These are phyloP conservation scores for Forsythia viridissima DNA, from an alignment of 257 asterid genomes.

Conservation along the genomic window DNA sequence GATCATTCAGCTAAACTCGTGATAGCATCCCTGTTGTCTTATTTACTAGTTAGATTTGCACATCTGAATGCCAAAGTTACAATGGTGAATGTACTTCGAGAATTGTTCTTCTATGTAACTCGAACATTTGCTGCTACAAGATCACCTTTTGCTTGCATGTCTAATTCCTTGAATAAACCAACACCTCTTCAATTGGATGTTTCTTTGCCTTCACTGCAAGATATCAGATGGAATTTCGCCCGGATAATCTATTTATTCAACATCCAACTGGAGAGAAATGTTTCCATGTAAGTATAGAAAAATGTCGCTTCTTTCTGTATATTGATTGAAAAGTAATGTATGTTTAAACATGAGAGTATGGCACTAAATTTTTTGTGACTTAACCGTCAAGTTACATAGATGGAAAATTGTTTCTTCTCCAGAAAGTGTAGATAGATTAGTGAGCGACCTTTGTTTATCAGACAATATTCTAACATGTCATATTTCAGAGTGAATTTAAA, in stretches of 20 bases:
- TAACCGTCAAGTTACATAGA: background rate
- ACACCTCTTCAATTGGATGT: conserved; percentile 87
- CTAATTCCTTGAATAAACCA: conserved; percentile 80
- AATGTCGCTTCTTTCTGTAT: conserved; percentile 19
- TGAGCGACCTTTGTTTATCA: conserved; percentile 2
- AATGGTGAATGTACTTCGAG: conserved; percentile 41
- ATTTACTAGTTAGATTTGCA: conserved; percentile 46
- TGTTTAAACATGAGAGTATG: background rate
- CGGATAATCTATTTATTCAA: conserved; percentile 85
- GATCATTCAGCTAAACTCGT: conserved; percentile 48
- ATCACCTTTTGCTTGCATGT: conserved; percentile 79
- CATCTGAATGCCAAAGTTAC: conserved; percentile 33
- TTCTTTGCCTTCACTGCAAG: conserved; percentile 72
- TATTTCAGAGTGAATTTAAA: background rate
- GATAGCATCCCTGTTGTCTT: conserved; percentile 53
- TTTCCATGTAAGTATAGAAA: conserved; percentile 74
- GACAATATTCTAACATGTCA: background rate
- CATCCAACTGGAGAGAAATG: conserved; percentile 88
- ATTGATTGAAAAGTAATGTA: conserved; percentile 14
- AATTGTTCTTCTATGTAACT: conserved; percentile 40
- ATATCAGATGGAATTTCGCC: conserved; percentile 74
- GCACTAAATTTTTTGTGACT: conserved; percentile 1
- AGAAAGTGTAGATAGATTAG: conserved; percentile 3
- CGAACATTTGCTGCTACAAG: conserved; percentile 52
- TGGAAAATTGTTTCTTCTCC: conserved; percentile 5